phyloP scores from a whole-genome alignment of 129 eudicot species.

The Centrapalus pauciflorus region DNA sequence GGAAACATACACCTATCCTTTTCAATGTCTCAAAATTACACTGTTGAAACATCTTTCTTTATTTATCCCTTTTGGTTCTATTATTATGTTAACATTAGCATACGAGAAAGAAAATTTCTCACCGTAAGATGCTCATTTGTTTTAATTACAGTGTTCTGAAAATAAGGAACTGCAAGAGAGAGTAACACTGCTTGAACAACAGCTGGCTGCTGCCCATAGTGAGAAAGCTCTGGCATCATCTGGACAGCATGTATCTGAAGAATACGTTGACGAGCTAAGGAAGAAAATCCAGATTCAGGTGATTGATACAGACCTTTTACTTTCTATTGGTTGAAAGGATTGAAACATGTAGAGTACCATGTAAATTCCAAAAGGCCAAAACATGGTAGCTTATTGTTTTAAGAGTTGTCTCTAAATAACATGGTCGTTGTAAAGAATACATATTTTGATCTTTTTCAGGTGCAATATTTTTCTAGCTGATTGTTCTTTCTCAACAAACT shows the following conservation, averaged over 20 bases:
- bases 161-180: constrained; percentile 74
- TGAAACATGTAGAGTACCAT: background rate
- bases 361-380: background rate
- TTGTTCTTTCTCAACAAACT: background rate
- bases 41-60: constrained; percentile 1
- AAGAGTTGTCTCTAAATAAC: background rate
- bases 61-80: background rate
- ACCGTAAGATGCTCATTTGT: background rate
- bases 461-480: background rate
- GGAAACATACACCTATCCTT: background rate
- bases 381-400: background rate
- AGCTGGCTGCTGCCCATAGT: constrained; percentile 48
- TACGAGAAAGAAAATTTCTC: background rate
- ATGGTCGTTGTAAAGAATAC: background rate
- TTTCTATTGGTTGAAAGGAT: background rate
- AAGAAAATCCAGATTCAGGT: constrained; percentile 80
- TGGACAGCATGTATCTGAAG: constrained; percentile 42
- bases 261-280: constrained; percentile 55
- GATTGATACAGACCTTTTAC: constrained; percentile 12
- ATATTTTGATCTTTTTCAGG: background rate
- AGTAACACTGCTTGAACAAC: constrained; percentile 60
- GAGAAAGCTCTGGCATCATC: constrained; percentile 33
- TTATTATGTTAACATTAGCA: background rate
- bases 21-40: background rate
- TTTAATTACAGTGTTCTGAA: constrained; percentile 59